Evolutionary conservation across 2,329 filamentous ascomycete species (phyloP), one percentile per base, ranked within the genome.

Genomic region (Stenocarpella maydis): DNA sequence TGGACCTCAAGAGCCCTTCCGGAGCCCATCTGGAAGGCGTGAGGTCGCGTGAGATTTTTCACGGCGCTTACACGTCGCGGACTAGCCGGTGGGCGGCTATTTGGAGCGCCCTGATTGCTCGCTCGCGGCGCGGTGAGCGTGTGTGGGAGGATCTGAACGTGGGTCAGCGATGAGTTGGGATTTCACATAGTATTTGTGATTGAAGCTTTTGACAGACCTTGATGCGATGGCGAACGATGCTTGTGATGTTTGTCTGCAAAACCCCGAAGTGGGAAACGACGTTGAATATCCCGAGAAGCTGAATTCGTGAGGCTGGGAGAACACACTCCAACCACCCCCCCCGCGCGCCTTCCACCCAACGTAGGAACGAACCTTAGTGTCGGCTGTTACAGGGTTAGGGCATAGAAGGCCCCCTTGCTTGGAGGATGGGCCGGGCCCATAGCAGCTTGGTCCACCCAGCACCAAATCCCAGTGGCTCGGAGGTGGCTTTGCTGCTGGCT

Each of bases 1-100:
- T 47, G 39, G 19, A 21, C 19, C 21, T 52, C 2, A n/a, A 8
- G 8, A n/a, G 65, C 5, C 5, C 52, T 50, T 58, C 34, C 21
- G 53, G 45, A 26, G 53, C 37, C 15, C n/a, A 61, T 67, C 63
- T 61, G 68, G 54, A 43, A 52, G 31, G 15, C 47, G 52, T 53
- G 68, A 67, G 54, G 39, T 52, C n/a, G 28, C 39, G 50, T 14
- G 58, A 37, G 39, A 34, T 61, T 60, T 60, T 53, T 41, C 47
- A 8, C 37, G 68, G 70, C 70, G 70, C 68, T 70, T 70, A 60
- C 41, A 65, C 43, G 67, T 41, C 41, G 52, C 52, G 19, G 28
- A 9, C 41, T 50, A 41, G 21, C 65, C 43, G 64, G 43, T 19
- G 61, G 70, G 70, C 70, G 70, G 68, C 68, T 71, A 71, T 65